phyloP scores from a whole-genome alignment of 2,329 filamentous ascomycete species.

The Neopestalotiopsis rosae region DNA sequence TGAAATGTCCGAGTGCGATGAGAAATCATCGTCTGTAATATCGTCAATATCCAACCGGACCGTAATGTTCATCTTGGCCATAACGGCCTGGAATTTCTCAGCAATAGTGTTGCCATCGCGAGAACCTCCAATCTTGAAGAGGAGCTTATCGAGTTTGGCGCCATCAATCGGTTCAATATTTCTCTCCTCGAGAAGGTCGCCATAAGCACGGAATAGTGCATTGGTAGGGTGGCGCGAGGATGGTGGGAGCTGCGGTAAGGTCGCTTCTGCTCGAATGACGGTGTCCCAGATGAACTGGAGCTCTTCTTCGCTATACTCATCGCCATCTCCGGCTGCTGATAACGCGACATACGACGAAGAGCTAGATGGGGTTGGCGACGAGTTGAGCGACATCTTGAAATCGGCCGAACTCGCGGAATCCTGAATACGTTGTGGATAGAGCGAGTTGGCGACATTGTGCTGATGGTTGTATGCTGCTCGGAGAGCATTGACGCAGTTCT shows the following conservation, averaged over 20 bases:
- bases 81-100: constrained; percentile 72
- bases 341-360: constrained; percentile 20
- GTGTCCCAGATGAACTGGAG: constrained; percentile 80
- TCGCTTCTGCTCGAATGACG: constrained; percentile 71
- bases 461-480: constrained; percentile 7
- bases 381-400: constrained; percentile 6
- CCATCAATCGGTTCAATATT: constrained; percentile 76
- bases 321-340: constrained; percentile 19
- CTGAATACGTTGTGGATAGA: background rate
- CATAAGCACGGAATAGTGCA: constrained; percentile 82
- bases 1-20: constrained; percentile 16
- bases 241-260: constrained; percentile 61
- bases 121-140: constrained; percentile 78
- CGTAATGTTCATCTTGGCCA: constrained; percentile 73
- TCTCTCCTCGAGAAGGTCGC: constrained; percentile 73
- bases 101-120: constrained; percentile 62
- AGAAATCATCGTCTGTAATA: constrained; percentile 29
- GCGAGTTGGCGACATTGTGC: constrained; percentile 11
- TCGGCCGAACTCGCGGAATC: background rate
- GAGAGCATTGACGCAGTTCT: constrained; percentile 13
- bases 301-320: constrained; percentile 55
- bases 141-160: constrained; percentile 75
- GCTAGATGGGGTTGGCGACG: constrained; percentile 9
- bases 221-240: constrained; percentile 72
- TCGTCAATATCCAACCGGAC: constrained; percentile 61